These are phyloP conservation scores for Phylloporus sp. DNA, from an alignment of 768 basidiomycete species.

Conservation along the genomic window DNA sequence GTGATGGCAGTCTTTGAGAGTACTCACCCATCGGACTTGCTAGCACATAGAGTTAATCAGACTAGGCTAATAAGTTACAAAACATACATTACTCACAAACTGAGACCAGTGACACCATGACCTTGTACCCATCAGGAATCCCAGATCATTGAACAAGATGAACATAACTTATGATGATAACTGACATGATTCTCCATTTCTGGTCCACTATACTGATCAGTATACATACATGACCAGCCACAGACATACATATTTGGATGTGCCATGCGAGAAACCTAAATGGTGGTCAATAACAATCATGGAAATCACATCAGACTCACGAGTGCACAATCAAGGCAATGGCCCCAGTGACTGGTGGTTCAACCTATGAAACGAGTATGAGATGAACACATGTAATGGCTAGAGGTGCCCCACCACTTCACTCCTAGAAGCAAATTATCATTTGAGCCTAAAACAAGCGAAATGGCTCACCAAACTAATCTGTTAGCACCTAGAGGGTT, in stretches of 20 bases:
- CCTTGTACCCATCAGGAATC: neutral
- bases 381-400: neutral
- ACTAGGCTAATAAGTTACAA: neutral
- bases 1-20: neutral
- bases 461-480: neutral
- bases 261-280: slow-evolving; percentile 3
- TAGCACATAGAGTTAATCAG: neutral
- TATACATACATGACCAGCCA: no score
- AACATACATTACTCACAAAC: neutral
- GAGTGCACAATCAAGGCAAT: slow-evolving; percentile 1
- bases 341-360: neutral
- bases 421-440: neutral
- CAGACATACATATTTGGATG: slow-evolving; percentile 1
- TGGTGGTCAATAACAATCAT: neutral
- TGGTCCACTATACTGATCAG: neutral
- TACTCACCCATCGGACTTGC: neutral
- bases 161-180: neutral
- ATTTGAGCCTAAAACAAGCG: neutral
- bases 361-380: neutral
- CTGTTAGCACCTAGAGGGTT: neutral
- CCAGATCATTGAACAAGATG: neutral
- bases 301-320: neutral
- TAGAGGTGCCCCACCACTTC: neutral
- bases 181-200: neutral
- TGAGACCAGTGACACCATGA: neutral